Base-by-base conservation (phyloP, 805 yeast species). In the Kodamaea neixiangensis region DNA sequence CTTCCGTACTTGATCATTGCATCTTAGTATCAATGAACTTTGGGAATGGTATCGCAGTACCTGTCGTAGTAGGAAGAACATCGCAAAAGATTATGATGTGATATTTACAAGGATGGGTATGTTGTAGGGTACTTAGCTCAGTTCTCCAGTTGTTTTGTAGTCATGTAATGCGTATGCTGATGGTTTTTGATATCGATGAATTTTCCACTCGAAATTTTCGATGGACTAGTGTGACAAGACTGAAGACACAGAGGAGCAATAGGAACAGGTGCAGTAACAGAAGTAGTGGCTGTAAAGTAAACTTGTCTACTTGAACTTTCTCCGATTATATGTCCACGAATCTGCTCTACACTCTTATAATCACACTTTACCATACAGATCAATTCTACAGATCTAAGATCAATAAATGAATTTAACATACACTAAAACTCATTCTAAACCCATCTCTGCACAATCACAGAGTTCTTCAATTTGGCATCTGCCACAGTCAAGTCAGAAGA, bases 371-470 rank as follows among this genome's bases (percentile, higher is more conserved):
- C n/a, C n/a, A n/a, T n/a, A n/a, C n/a, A n/a, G n/a, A n/a, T n/a
- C 10, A 25, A 25, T 7, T 25, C 7, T 25, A 25, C 31, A 25
- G 31, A 7, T 7, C 7, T 9, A 34, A 34, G 37, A 14, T 34
- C 19, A 34, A n/a, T 14, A 14, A 14, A 13, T 14, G 7, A 10
- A 34, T 5, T 15, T 14, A 37, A 37, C 41, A 17, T 15, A 19
- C 6, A 10, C 15, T 15, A 17, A 17, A 37, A 37, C 41, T 13
- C 13, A 34, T 34, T 13, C 41, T 37, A 37, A 15, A 37, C 20
- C 94, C 96, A 88, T 71, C 94, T 85, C 68, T 90, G 97, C 14
- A 92, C 89, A 25, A 92, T 84, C n/a, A 89, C 97, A 1, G 97
- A 81, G 58, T 89, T 89, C 46, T 80, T 78, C 55, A 90, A 74